A percentile compares a stretch with the other conserved stretches of the same genome.
phyloP scores from a whole-genome alignment of 257 asterid species.

The Oldenlandia corymbosa region DNA sequence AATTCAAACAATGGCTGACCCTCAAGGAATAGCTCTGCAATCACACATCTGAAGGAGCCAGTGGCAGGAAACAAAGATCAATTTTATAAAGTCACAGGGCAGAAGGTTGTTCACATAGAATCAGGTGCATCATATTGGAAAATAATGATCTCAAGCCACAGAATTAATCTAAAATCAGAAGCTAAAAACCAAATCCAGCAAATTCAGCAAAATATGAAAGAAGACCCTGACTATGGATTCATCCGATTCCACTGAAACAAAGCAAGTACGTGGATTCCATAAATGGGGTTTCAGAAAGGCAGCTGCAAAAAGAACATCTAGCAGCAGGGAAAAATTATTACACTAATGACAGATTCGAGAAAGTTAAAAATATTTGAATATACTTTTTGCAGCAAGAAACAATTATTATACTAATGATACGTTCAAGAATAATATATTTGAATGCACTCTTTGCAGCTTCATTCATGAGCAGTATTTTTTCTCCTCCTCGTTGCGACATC shows the following conservation, averaged over 20 bases:
- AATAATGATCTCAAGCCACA: not conserved
- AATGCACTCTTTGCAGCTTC: too few species aligned
- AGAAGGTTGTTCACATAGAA: not conserved
- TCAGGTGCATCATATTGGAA: not conserved
- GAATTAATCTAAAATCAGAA: not conserved
- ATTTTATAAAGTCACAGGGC: slow-evolving; percentile 13
- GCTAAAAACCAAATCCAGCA: not conserved
- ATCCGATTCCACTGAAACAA: not conserved
- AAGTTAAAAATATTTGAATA: not conserved
- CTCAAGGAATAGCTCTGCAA: slow-evolving; percentile 98
- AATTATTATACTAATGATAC: too few species aligned
- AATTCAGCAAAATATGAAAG: not conserved
- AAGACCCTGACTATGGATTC: not conserved
- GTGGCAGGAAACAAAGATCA: slow-evolving; percentile 13
- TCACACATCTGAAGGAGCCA: slow-evolving; percentile 77
- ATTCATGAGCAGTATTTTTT: too few species aligned
- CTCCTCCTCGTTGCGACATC: too few species aligned
- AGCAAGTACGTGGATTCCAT: not conserved
- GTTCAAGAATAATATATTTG: too few species aligned
- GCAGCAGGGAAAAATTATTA: not conserved
- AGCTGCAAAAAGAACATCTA: not conserved
- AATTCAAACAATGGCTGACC: slow-evolving; percentile 96
- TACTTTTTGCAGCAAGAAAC: too few species aligned
- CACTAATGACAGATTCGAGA: not conserved
- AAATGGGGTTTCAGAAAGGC: not conserved